Evolutionary conservation across 345 rosid species (phyloP), one percentile per base, ranked within the genome.

Genomic region (Arabis hirsuta): DNA sequence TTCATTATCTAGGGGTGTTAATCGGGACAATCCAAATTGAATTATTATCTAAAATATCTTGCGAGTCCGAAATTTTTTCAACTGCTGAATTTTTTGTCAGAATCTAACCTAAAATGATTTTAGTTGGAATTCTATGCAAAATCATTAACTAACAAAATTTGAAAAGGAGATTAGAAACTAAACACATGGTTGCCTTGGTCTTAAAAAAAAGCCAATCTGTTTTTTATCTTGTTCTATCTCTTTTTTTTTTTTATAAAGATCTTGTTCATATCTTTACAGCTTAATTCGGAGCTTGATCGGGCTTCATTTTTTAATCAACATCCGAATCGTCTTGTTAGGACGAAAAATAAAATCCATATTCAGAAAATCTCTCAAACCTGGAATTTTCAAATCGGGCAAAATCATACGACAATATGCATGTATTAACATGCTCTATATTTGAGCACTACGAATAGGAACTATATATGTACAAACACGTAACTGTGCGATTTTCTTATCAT

Each of bases 341-440:
- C 1, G 24, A 22, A 22, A 22, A 22, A 22, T 22, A 22, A 27
- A 27, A 27, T 27, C 29, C 29, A 27, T 27, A 1, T 9, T 36
- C 41, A 8, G 53, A 16, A 69, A 57, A 64, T 46, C n/a, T 11
- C 32, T 46, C 42, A 34, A 66, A 29, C 51, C 4, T 73, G 13
- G 72, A 65, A 57, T 66, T 73, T 60, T 66, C 72, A 66, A 73
- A 73, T 57, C 66, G 44, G 55, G 73, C 43, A 66, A 74, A 66
- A 74, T 65, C 46, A 47, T 58, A 59, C 73, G 67, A 74, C 52
- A 46, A 66, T 12, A 22, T 57, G 34, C 22, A 42, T 67, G 67
- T 41, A 65, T 72, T 65, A 65, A 39, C 44, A 56, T 57, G 72
- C 46, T 65, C 65, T 36, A 55, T 45, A 46, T 63, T 47, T 48